Percentiles rank a stretch among this genome's conserved stretches.
phyloP scores from a whole-genome alignment of 148 eudicot species.

The Amaranthus palmeri region DNA sequence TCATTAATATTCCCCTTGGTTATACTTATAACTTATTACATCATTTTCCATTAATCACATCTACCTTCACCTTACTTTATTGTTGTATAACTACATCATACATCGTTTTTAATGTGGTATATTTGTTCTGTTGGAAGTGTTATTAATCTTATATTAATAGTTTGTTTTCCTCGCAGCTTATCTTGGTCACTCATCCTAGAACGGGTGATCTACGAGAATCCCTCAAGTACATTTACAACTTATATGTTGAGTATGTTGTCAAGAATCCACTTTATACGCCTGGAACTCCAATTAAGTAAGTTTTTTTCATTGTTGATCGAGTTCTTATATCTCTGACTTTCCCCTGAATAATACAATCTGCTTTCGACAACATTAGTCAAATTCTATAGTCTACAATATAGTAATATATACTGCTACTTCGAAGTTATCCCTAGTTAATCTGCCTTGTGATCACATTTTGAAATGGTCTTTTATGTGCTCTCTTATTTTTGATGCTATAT shows the following conservation, averaged over 20 bases:
- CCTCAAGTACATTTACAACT: constrained; percentile 76
- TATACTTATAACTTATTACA: background rate
- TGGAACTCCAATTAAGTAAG: constrained; percentile 79
- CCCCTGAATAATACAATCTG: background rate
- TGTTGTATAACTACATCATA: background rate
- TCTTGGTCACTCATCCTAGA: constrained; percentile 80
- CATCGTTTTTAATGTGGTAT: constrained; percentile 3
- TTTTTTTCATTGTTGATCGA: constrained; percentile 5
- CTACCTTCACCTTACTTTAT: background rate
- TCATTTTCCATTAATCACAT: background rate
- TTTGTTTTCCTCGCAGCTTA: constrained; percentile 41
- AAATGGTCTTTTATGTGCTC: background rate
- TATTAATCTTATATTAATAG: background rate
- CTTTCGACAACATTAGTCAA: background rate
- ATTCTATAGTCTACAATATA: too few species aligned
- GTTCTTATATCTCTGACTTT: background rate
- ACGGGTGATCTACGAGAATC: constrained; percentile 88
- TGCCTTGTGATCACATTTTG: background rate
- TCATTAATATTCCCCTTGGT: too few species aligned
- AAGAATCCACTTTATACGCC: constrained; percentile 89
- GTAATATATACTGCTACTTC: too few species aligned
- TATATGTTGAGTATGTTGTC: constrained; percentile 90
- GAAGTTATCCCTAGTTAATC: too few species aligned
- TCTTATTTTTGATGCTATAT: background rate
- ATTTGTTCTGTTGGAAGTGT: background rate